Evolutionary conservation across 2,329 filamentous ascomycete species (phyloP).

Genomic region (Cladosporium sp.): DNA sequence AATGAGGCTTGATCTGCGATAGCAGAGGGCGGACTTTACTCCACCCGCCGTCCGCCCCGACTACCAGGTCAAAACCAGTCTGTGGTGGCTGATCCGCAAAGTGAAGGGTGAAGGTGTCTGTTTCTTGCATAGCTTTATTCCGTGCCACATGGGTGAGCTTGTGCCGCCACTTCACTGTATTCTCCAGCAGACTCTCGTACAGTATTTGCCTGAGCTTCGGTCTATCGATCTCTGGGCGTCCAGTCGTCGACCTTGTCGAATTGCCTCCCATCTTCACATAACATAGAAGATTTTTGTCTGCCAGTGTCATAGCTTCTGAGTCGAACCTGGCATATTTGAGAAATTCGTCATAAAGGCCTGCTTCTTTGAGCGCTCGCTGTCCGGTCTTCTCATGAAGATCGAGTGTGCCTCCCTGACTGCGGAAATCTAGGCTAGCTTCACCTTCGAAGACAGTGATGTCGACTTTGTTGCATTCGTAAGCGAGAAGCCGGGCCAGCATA

Average conservation of each 20-base stretch:
- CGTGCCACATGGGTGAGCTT: constrained; percentile 22
- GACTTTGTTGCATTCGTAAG: constrained; percentile 16
- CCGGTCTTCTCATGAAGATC: constrained; percentile 34
- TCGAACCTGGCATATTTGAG: constrained; percentile 37
- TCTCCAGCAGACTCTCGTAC: constrained; percentile 27
- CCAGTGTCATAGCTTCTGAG: constrained; percentile 39
- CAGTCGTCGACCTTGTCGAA: constrained; percentile 24
- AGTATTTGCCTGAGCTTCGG: constrained; percentile 32
- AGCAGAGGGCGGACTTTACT: constrained; percentile 34
- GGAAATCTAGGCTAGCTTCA: constrained; percentile 26
- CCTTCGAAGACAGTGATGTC: constrained; percentile 30
- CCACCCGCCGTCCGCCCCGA: constrained; percentile 45
- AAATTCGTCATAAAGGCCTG: constrained; percentile 32
- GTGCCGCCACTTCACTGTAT: constrained; percentile 31
- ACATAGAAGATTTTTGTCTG: constrained; percentile 36
- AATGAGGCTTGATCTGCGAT: constrained; percentile 26
- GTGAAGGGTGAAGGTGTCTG: constrained; percentile 15
- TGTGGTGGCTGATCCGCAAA: constrained; percentile 28
- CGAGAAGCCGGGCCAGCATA: constrained; percentile 34
- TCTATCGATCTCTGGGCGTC: constrained; percentile 36
- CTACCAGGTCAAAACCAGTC: constrained; percentile 38
- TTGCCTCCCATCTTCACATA: constrained; percentile 23
- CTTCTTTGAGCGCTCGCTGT: constrained; percentile 30
- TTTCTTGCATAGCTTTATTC: constrained; percentile 3
- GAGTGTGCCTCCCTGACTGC: constrained; percentile 34